phyloP scores from a whole-genome alignment of 805 yeast genomes.

The Priceomyces carsonii region DNA sequence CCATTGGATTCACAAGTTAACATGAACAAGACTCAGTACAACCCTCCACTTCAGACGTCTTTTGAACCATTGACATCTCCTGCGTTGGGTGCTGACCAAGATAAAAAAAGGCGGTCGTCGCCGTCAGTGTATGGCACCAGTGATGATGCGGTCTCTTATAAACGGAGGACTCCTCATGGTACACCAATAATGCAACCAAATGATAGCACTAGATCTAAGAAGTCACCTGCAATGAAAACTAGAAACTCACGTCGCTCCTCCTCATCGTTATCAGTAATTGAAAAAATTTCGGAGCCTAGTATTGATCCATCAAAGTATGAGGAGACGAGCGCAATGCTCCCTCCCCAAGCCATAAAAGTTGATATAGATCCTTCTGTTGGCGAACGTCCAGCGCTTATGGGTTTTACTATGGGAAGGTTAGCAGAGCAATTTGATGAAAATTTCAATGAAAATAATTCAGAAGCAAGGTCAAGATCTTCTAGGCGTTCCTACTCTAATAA shows the following conservation, averaged over 20 bases:
- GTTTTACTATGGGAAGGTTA: slow-evolving; percentile 46
- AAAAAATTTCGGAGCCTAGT: slow-evolving; percentile 31
- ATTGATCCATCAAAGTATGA: slow-evolving; percentile 10
- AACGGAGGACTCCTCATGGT: slow-evolving; percentile 45
- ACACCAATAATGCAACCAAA: slow-evolving; percentile 39
- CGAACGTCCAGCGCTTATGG: slow-evolving; percentile 41
- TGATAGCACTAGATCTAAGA: slow-evolving; percentile 19
- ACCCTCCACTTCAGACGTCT: slow-evolving; percentile 27
- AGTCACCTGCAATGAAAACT: slow-evolving; percentile 39
- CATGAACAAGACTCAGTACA: slow-evolving; percentile 15
- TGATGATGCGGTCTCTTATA: slow-evolving; percentile 24
- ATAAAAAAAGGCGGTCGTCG: slow-evolving; percentile 31
- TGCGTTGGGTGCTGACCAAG: slow-evolving; percentile 51
- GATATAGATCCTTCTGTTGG: slow-evolving; percentile 17
- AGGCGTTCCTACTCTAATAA: slow-evolving; percentile 4
- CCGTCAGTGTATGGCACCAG: slow-evolving; percentile 30
- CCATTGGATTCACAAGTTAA: slow-evolving; percentile 49
- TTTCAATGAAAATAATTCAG: slow-evolving; percentile 4
- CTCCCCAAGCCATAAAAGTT: slow-evolving; percentile 35
- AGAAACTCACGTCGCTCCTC: slow-evolving; percentile 13
- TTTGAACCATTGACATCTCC: slow-evolving; percentile 67
- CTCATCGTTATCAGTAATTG: slow-evolving; percentile 15
- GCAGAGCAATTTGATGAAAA: slow-evolving; percentile 31
- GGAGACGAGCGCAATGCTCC: slow-evolving; percentile 34
- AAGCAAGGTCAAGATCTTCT: slow-evolving; percentile 12